phyloP scores from a whole-genome alignment of 2,329 filamentous ascomycete genomes.

The Epichloe aotearoae region DNA sequence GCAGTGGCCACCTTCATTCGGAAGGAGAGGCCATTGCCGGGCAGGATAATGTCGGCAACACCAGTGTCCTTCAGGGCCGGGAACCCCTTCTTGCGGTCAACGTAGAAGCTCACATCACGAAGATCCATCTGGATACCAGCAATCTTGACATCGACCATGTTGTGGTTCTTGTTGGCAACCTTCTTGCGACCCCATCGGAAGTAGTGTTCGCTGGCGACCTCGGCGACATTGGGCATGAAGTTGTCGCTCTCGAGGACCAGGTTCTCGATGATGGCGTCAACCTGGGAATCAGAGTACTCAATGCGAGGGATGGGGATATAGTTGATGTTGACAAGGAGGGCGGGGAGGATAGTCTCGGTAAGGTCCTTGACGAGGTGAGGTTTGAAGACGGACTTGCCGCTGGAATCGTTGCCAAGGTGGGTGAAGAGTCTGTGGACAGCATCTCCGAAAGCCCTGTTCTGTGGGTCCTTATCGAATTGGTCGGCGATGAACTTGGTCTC shows the following conservation, averaged over 20 bases:
- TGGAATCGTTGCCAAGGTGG: constrained; percentile 73
- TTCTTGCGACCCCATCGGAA: constrained; percentile 91
- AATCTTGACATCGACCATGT: constrained; percentile 70
- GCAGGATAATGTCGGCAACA: constrained; percentile 77
- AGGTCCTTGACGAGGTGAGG: constrained; percentile 83
- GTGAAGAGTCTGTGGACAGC: constrained; percentile 75
- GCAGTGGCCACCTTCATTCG: constrained; percentile 78
- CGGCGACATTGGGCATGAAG: constrained; percentile 82
- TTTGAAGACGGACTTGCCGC: constrained; percentile 83
- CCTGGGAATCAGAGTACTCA: constrained; percentile 71
- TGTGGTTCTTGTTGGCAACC: constrained; percentile 65
- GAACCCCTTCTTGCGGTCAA: constrained; percentile 92
- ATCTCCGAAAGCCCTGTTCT: constrained; percentile 69
- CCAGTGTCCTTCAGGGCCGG: constrained; percentile 77
- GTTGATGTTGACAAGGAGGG: constrained; percentile 66
- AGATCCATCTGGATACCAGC: constrained; percentile 90
- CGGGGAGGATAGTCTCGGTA: constrained; percentile 73
- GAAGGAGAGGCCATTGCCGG: constrained; percentile 80
- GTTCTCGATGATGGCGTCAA: constrained; percentile 89
- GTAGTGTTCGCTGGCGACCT: constrained; percentile 85
- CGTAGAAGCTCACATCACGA: constrained; percentile 80
- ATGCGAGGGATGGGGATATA: constrained; percentile 92
- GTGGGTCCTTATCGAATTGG: constrained; percentile 78
- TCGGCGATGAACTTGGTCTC: constrained; percentile 81
- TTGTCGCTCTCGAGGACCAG: constrained; percentile 93